phyloP scores from a whole-genome alignment of 208 protist species.

The Crithidia bombi region DNA sequence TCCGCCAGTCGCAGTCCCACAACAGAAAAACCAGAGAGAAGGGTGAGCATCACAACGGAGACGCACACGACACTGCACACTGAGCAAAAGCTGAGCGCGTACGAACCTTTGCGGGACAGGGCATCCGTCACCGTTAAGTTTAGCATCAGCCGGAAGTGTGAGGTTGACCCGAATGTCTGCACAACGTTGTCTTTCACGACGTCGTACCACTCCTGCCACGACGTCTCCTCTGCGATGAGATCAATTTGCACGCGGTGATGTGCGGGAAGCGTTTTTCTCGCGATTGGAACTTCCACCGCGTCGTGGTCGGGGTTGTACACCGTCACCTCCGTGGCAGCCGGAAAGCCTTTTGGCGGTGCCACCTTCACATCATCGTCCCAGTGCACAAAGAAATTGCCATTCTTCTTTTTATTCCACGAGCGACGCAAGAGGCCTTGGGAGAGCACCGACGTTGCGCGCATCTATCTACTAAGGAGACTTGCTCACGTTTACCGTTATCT shows the following conservation, averaged over 20 bases:
- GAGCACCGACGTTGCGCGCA: constrained; percentile 25
- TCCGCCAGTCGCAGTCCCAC: constrained; percentile 75
- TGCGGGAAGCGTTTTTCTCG: not conserved
- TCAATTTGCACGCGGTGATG: constrained; percentile 23
- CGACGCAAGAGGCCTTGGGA: constrained; percentile 19
- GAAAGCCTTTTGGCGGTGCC: not conserved
- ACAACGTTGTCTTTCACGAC: not conserved
- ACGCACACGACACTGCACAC: constrained; percentile 67
- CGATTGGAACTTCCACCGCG: not conserved
- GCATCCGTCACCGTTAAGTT: constrained; percentile 37
- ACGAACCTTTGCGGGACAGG: constrained; percentile 41
- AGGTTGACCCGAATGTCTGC: constrained; percentile 12
- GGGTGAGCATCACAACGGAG: constrained; percentile 58
- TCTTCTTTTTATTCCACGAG: not conserved
- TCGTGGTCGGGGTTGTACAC: not conserved
- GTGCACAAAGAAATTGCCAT: not conserved
- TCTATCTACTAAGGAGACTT: not conserved
- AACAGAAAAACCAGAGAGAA: constrained; percentile 62
- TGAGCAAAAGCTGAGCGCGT: constrained; percentile 64
- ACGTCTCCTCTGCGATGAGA: constrained; percentile 12
- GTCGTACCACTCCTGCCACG: not conserved
- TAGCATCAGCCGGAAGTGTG: constrained; percentile 36
- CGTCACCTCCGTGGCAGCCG: not conserved
- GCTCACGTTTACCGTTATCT: not conserved
- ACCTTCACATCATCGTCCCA: constrained; percentile 7